Evolutionary conservation across 2,329 filamentous ascomycete genomes (phyloP).

Genomic region (Lecanoromycetidae sp.): DNA sequence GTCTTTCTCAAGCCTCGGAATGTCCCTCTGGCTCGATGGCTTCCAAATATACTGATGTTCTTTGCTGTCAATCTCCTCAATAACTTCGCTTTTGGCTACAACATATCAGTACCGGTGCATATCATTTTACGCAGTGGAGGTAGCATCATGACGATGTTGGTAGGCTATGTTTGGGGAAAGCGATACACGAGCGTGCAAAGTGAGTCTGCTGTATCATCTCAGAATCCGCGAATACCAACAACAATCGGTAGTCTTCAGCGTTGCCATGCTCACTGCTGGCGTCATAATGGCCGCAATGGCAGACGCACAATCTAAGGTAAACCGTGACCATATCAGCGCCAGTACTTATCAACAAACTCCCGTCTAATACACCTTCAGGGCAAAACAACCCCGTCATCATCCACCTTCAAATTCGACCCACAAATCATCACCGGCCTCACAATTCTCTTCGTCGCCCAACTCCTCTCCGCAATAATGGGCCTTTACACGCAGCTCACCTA

Average conservation of each 20-base stretch:
- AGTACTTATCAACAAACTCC: slow-evolving; percentile 21
- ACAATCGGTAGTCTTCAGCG: slow-evolving; percentile 50
- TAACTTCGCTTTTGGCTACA: slow-evolving; percentile 94
- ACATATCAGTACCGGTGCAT: slow-evolving; percentile 90
- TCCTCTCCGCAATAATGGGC: slow-evolving; percentile 87
- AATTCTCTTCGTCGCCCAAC: slow-evolving; percentile 76
- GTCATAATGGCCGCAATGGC: slow-evolving; percentile 83
- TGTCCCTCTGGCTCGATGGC: slow-evolving; percentile 74
- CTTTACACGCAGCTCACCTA: slow-evolving; percentile 91
- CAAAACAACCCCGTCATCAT: slow-evolving; percentile 20
- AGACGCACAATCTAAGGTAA: slow-evolving; percentile 72
- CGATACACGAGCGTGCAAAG: slow-evolving; percentile 63
- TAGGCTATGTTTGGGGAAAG: slow-evolving; percentile 80
- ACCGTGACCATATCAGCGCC: slow-evolving; percentile 25
- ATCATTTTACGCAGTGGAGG: slow-evolving; percentile 93
- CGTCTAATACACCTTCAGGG: slow-evolving; percentile 6
- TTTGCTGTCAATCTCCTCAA: slow-evolving; percentile 91
- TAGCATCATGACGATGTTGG: slow-evolving; percentile 86
- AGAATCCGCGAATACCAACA: neutral
- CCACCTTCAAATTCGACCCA: slow-evolving; percentile 26
- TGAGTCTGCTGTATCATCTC: slow-evolving; percentile 7
- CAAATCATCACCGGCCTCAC: slow-evolving; percentile 58
- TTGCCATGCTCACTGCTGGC: slow-evolving; percentile 70
- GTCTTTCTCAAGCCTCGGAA: slow-evolving; percentile 65
- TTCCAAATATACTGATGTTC: slow-evolving; percentile 80